Base-by-base conservation (phyloP, 768 basidiomycete species). In the Coprinopsis sp. region DNA sequence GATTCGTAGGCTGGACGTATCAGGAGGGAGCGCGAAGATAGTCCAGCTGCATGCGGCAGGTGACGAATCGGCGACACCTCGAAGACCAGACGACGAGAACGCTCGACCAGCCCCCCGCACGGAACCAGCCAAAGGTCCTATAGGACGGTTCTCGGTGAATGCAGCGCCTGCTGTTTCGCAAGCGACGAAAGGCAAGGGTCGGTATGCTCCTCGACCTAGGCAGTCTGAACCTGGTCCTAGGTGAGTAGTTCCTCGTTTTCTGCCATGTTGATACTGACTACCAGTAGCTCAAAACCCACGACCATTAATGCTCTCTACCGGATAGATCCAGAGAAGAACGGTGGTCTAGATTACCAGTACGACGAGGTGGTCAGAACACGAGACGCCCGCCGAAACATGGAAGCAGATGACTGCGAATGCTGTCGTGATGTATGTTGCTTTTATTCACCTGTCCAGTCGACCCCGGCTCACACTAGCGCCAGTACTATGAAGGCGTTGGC, bases 401-500 rank as follows among this genome's bases (percentile, higher is more conserved):
- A 85, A 40, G 92, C 77, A 3, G 79, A 74, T 2, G 88, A 91
- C 51, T 95, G 91, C 60, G 87, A 88, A 52, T 84, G 82, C 49
- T 95, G 92, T 60, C 77, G 71, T 31, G 84, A 82, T 39, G 91
- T 90, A 57, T 48, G 78, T 57, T 13, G 2, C 4, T 65, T 33
- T 31, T 29, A 6, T 25, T n/a, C 25, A 51, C 21, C 29, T 24
- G 19, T 5, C 4, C 8, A 23, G 6, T 30, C 16, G 31, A n/a
- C 37, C 27, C 28, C 13, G 39, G 23, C 30, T 45, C 19, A 12
- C 43, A 22, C 49, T 28, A 18, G 25, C 44, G n/a, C 21, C 51
- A 92, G 91, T 93, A 91, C 56, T 91, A 93, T 58, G 74, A 81
- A 48, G 82, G 78, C 0, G 66, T 94, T 12, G 88, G 85, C 0